Evolutionary conservation across 2,329 filamentous ascomycete genomes (phyloP), one percentile per base, ranked within the genome.

Genomic region (Aaosphaeria arxii): DNA sequence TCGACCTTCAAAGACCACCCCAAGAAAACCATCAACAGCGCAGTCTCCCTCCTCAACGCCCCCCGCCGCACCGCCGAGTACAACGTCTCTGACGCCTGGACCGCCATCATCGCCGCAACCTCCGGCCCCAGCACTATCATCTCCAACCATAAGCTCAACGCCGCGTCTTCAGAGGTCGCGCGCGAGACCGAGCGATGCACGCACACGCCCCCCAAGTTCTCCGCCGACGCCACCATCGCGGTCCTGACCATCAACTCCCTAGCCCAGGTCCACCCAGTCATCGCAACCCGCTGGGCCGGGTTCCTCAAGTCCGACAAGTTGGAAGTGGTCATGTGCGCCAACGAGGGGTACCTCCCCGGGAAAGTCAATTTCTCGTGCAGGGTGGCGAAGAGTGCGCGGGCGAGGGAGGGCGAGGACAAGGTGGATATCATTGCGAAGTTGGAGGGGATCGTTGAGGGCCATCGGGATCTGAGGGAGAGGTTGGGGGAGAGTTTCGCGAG

Each of bases 311-410:
- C 80, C 1, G 72, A 77, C 42, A 78, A 77, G 46, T 71, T 87
- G 1, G 79, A 87, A 57, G 80, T 87, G 1, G 74, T 88, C 6
- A 73, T 87, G 55, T 83, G 84, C 4, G 85, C 84, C 0, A 88
- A 88, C 47, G 79, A 83, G 47, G 84, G 84, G 0, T 88, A 87
- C 54, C 61, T 85, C 0, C 76, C 79, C 0, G 82, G 74, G 2
- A 77, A 80, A 63, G 83, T 88, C 28, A 85, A 86, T 57, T 88
- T 88, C 66, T 85, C 81, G 1, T 87, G 85, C 53, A 77, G 85
- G 2, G 70, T 87, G 5, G 77, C 84, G 0, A 73, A 77, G 42
- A 79, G 76, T 48, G 84, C 83, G 2, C 70, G 77, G 49, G 73
- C 66, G 11, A 70, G 74, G 30, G 76, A 82, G 11, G 62, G 63